Evolutionary conservation across 495 filamentous ascomycete species (phyloP).

Genomic region (Tirmania nivea): DNA sequence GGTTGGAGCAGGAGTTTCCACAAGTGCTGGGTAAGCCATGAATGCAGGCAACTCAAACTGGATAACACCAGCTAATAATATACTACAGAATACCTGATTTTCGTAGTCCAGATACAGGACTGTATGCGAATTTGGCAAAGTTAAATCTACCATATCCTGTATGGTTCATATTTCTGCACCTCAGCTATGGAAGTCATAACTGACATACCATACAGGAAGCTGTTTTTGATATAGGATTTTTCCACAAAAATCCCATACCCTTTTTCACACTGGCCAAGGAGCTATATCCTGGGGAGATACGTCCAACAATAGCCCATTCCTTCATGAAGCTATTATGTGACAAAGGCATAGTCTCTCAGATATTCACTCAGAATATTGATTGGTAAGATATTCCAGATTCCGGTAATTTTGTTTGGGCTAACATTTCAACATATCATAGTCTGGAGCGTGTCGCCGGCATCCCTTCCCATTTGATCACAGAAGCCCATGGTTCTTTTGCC

Average conservation of each 20-base stretch:
- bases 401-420: neutral
- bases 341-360: constrained; percentile 56
- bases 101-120: constrained; percentile 49
- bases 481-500: constrained; percentile 91
- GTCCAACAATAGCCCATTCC: constrained; percentile 61
- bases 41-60: neutral
- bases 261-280: constrained; percentile 86
- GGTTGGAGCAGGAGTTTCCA: constrained; percentile 19
- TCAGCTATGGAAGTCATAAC: no score
- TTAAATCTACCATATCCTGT: constrained; percentile 63
- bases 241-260: constrained; percentile 58
- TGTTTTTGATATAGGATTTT: constrained; percentile 74
- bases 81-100: constrained; percentile 43
- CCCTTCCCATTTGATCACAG: constrained; percentile 56
- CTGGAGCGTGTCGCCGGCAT: constrained; percentile 77
- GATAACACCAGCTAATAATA: neutral
- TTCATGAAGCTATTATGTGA: constrained; percentile 57
- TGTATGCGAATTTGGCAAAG: constrained; percentile 64
- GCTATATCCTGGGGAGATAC: constrained; percentile 76
- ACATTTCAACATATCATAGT: constrained; percentile 21
- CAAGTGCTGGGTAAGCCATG: constrained; percentile 7
- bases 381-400: constrained; percentile 1
- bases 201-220: constrained; percentile 22
- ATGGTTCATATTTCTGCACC: constrained; percentile 23
- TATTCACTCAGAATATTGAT: constrained; percentile 97